phyloP scores from a whole-genome alignment of 139 green algal species.

The Picochlorum sp. region DNA sequence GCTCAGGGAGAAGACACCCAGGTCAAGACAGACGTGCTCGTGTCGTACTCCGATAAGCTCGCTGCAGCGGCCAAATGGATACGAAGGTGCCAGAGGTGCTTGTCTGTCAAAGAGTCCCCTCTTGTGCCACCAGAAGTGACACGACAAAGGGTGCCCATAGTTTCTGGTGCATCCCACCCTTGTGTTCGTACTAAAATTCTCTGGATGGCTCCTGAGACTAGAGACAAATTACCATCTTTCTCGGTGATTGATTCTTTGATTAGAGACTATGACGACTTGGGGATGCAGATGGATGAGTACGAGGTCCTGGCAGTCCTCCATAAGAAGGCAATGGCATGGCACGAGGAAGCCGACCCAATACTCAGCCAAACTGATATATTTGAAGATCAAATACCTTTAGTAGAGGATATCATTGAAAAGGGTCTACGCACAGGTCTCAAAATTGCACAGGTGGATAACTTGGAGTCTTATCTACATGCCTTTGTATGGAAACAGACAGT shows the following conservation, averaged over 20 bases:
- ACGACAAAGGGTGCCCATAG: background rate
- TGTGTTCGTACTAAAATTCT: too few relatives aligned
- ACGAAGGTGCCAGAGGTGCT: background rate
- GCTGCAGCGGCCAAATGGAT: slow-evolving; percentile 19
- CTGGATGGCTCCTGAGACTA: background rate
- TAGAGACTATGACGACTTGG: slow-evolving; percentile 9
- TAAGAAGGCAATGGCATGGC: slow-evolving; percentile 12
- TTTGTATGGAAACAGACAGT: slow-evolving; percentile 10
- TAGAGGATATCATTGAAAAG: slow-evolving; percentile 19
- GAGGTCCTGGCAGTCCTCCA: slow-evolving; percentile 14
- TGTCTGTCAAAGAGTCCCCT: background rate
- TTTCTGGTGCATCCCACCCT: background rate
- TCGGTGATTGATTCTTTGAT: slow-evolving; percentile 15
- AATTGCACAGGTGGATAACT: slow-evolving; percentile 29
- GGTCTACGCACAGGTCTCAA: slow-evolving; percentile 15
- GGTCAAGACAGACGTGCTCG: slow-evolving; percentile 29
- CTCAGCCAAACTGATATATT: slow-evolving; percentile 23
- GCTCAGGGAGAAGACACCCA: slow-evolving; percentile 6
- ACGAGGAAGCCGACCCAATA: slow-evolving; percentile 18
- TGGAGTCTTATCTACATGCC: slow-evolving; percentile 28
- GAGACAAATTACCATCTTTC: background rate
- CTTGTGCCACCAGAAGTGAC: background rate
- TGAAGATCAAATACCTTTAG: slow-evolving; percentile 22
- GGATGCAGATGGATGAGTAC: slow-evolving; percentile 4
- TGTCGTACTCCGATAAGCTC: slow-evolving; percentile 12